A percentile compares a stretch with the other conserved stretches of the same genome.
Conservation (phyloP, 305 asterid species). For the Plantago rigida region DNA sequence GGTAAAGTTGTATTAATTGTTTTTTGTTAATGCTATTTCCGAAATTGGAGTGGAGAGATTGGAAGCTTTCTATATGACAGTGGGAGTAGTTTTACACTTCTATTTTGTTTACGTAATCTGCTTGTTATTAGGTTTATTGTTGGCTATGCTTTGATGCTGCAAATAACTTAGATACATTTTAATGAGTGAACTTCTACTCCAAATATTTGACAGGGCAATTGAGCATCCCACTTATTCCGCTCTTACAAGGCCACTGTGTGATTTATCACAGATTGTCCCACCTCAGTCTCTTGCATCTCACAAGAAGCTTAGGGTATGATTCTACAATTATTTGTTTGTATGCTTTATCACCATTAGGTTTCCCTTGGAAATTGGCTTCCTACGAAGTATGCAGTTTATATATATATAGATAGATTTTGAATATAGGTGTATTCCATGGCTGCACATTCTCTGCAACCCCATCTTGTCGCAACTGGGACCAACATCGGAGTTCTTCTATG, state of each 20-base stretch:
- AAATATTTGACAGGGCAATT: constrained; percentile 67
- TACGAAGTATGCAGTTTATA: constrained; percentile 18
- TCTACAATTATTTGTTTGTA: constrained; percentile 12
- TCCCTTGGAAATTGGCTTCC: constrained; percentile 12
- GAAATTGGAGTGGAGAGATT: no score
- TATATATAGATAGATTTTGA: constrained; percentile 22
- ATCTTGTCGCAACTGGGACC: constrained; percentile 92
- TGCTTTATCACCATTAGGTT: constrained; percentile 17
- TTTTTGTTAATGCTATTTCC: no score
- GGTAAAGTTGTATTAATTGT: no score
- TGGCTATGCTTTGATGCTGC: constrained; percentile 17
- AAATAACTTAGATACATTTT: constrained; percentile 2
- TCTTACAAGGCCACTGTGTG: constrained; percentile 88
- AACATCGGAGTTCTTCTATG: constrained; percentile 82
- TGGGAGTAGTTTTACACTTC: no score
- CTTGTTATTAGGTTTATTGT: no score
- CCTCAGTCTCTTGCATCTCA: constrained; percentile 79
- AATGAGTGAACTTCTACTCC: constrained; percentile 24
- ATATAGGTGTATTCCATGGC: constrained; percentile 80
- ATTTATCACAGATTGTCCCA: constrained; percentile 80
- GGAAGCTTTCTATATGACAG: no score
- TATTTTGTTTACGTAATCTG: no score
- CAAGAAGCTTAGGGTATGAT: constrained; percentile 81
- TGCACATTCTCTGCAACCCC: constrained; percentile 87
- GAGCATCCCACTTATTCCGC: constrained; percentile 93